Evolutionary conservation across 2,329 filamentous ascomycete genomes (phyloP).

Genomic region (Claviceps purpurea): DNA sequence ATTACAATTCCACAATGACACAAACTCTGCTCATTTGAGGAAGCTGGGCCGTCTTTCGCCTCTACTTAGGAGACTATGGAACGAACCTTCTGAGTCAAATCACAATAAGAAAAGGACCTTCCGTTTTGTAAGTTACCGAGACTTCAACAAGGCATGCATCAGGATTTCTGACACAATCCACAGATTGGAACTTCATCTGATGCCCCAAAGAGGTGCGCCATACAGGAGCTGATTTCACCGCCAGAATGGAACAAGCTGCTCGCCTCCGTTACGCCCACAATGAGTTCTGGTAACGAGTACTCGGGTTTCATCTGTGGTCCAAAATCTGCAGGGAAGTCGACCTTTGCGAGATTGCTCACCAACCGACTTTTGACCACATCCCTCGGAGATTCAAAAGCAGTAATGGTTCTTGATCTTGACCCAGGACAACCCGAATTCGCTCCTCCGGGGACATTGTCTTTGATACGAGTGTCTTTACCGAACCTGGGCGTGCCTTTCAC

Average conservation of each 20-base stretch:
- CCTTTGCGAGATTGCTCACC: slow-evolving; percentile 51
- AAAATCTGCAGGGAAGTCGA: slow-evolving; percentile 65
- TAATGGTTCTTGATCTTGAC: slow-evolving; percentile 57
- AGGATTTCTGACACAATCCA: background rate
- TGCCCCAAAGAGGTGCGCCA: slow-evolving; percentile 30
- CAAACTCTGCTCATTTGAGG: slow-evolving; percentile 33
- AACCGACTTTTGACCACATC: slow-evolving; percentile 49
- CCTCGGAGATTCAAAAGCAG: slow-evolving; percentile 8
- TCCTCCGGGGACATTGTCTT: slow-evolving; percentile 54
- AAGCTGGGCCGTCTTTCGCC: slow-evolving; percentile 49
- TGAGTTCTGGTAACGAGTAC: slow-evolving; percentile 20
- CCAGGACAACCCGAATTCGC: slow-evolving; percentile 66
- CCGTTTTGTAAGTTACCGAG: slow-evolving; percentile 30
- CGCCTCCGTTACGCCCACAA: slow-evolving; percentile 25
- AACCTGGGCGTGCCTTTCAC: slow-evolving; percentile 57
- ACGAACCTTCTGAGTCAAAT: slow-evolving; percentile 23
- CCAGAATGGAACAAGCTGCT: slow-evolving; percentile 49
- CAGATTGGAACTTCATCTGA: slow-evolving; percentile 43
- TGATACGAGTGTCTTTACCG: slow-evolving; percentile 45
- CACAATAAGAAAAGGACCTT: slow-evolving; percentile 23
- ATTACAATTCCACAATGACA: slow-evolving; percentile 44
- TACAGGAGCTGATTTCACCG: slow-evolving; percentile 43
- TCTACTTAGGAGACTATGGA: slow-evolving; percentile 55
- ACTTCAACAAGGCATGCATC: slow-evolving; percentile 10
- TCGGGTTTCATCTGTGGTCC: slow-evolving; percentile 52